Base-by-base conservation (phyloP, 2,329 filamentous ascomycete genomes). In the Neoascochyta sp. region DNA sequence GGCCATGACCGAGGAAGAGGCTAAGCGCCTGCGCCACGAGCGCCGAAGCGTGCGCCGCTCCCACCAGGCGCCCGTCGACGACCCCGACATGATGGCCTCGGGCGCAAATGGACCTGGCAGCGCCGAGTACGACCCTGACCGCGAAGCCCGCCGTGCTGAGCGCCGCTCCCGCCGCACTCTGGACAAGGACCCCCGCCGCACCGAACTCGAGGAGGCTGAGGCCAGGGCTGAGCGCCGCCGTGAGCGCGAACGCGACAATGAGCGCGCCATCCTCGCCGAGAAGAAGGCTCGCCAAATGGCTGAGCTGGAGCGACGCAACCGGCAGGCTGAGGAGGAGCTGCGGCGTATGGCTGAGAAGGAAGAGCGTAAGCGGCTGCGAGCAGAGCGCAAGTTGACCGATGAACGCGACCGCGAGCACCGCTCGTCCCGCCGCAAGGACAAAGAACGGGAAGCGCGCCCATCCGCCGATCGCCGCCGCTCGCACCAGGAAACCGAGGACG, bases 281-380 rank as follows among this genome's bases (percentile, higher is more conserved):
- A 61, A 58, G 51, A 63, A 59, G 42, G 55, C 50, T 20, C 57
- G 52, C 14, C 54, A 55, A 34, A 58, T 54, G 51, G 60, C 57
- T 26, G 57, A 60, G 34, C 49, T 61, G n/a, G 59, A 61, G 34
- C 60, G 58, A 17, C 54, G 57, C 34, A 61, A 60, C 45, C 53
- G 54, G 38, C 51, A 57, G 24, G 57, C 59, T 11, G 62, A 65
- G 24, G 52, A 53, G 21, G 57, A 64, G 29, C 53, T 60, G n/a
- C 57, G 62, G 26, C 54, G 55, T 22, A 52, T 57, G 33, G 62
- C 64, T 8, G 63, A 66, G 34, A 64, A 64, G 42, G 56, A 63
- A 11, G 56, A 57, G 23, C 48, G 57, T 5, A 47, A 52, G 3
- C 56, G 52, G 17, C 39, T 48, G 24, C 47, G 59, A 15, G 54